Conservation (phyloP, 2,329 filamentous ascomycete species). For the Dothideomycetes sp. region DNA sequence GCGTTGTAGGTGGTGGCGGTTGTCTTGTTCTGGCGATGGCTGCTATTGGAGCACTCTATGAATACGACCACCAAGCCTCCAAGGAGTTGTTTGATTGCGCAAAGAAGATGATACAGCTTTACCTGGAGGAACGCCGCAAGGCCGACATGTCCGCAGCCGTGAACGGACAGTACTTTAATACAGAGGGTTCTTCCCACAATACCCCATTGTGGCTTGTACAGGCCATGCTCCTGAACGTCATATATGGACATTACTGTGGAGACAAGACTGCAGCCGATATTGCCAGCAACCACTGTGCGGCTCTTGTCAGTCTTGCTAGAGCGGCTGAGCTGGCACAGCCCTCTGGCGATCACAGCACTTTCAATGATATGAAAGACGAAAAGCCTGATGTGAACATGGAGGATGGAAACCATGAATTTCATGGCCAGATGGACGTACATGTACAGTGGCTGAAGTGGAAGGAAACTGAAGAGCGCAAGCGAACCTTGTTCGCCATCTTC, state of each 20-base stretch:
- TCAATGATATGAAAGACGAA: constrained; percentile 12
- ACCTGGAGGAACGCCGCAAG: constrained; percentile 83
- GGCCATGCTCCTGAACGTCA: constrained; percentile 90
- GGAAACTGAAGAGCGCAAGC: constrained; percentile 77
- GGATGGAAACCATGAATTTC: constrained; percentile 30
- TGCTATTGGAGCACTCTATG: constrained; percentile 78
- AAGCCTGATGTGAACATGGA: constrained; percentile 47
- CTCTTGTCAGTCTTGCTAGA: constrained; percentile 80
- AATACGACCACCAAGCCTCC: constrained; percentile 69
- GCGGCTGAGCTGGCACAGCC: constrained; percentile 67
- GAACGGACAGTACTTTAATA: constrained; percentile 32
- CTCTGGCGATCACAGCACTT: constrained; percentile 26
- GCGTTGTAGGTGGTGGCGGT: constrained; percentile 65
- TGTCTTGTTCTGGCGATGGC: constrained; percentile 84
- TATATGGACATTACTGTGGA: constrained; percentile 90
- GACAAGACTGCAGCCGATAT: constrained; percentile 88
- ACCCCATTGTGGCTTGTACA: constrained; percentile 91
- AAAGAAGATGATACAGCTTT: constrained; percentile 90
- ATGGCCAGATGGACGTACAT: constrained; percentile 16
- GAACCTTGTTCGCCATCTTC: constrained; percentile 86
- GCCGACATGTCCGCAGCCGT: constrained; percentile 62
- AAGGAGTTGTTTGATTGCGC: constrained; percentile 84
- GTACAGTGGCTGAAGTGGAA: constrained; percentile 88
- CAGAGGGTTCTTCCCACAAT: constrained; percentile 42
- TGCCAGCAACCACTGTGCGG: constrained; percentile 83